Conservation (phyloP, 2,329 filamentous ascomycete genomes). For the Lomentospora prolificans region DNA sequence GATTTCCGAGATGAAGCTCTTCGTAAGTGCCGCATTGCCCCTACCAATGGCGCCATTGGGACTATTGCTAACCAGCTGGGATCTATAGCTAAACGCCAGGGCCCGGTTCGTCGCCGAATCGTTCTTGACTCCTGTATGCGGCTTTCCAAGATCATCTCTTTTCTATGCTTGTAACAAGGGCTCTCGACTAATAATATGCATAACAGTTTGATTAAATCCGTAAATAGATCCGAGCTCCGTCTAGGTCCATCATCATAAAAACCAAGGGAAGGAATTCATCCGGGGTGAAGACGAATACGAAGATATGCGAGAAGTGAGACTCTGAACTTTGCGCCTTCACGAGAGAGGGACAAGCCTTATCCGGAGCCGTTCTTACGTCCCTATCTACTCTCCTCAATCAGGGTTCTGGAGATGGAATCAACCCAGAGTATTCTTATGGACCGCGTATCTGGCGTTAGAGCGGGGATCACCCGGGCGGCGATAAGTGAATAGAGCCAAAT, state of each 20-base stretch:
- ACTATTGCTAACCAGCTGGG: conserved; percentile 12
- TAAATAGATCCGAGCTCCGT: too few relatives aligned
- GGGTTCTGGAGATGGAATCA: neutral
- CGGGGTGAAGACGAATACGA: neutral
- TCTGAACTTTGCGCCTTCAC: neutral
- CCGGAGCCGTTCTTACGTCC: too few relatives aligned
- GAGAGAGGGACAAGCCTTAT: too few relatives aligned
- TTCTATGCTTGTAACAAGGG: neutral
- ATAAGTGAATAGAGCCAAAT: neutral
- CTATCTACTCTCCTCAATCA: neutral
- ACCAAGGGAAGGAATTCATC: neutral
- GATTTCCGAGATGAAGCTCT: conserved; percentile 99
- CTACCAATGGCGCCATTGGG: neutral
- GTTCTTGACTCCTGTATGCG: conserved; percentile 79
- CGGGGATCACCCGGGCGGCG: neutral
- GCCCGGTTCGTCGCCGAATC: conserved; percentile 97
- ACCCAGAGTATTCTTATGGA: neutral
- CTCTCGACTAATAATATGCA: neutral
- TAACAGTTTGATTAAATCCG: conserved; percentile 1
- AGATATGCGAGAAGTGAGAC: neutral
- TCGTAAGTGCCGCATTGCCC: conserved; percentile 50
- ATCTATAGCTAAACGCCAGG: conserved; percentile 73
- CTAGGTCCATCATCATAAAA: neutral
- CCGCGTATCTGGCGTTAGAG: neutral
- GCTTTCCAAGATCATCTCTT: neutral